Percentiles rank a stretch among this genome's conserved stretches.
These are phyloP conservation scores for Betula pendula DNA, from an alignment of 306 rosid genomes.

Conservation along the genomic window DNA sequence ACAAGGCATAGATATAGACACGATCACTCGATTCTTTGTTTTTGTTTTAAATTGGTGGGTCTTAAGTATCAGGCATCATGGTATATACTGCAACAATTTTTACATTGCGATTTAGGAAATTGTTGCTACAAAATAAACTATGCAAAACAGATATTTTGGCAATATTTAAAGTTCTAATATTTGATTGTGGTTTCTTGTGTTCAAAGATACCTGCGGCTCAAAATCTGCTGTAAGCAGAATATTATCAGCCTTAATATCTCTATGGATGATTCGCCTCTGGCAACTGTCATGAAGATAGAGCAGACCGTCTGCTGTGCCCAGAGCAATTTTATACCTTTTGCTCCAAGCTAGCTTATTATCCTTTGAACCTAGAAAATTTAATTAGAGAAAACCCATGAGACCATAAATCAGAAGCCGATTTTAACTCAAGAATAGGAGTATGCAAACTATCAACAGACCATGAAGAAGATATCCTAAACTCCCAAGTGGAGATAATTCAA, in stretches of 20 bases:
- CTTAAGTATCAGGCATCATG: neutral
- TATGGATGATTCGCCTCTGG: slow-evolving; percentile 69
- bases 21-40: neutral
- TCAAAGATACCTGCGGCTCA: slow-evolving; percentile 71
- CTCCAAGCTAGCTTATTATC: slow-evolving; percentile 58
- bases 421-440: slow-evolving; percentile 8
- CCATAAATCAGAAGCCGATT: slow-evolving; percentile 16
- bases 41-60: neutral
- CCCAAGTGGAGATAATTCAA: slow-evolving; percentile 64
- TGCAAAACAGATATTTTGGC: neutral
- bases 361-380: slow-evolving; percentile 45
- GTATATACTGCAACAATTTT: neutral
- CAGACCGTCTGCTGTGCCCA: slow-evolving; percentile 76
- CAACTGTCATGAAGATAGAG: slow-evolving; percentile 78
- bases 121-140: neutral
- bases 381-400: slow-evolving; percentile 11
- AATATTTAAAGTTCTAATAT: neutral
- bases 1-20: neutral
- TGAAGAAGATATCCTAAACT: slow-evolving; percentile 77
- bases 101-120: neutral
- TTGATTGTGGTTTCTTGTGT: slow-evolving; percentile 10
- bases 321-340: slow-evolving; percentile 59
- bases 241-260: slow-evolving; percentile 80
- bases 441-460: slow-evolving; percentile 44
- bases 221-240: slow-evolving; percentile 71